Base-by-base conservation (phyloP, 75 land plant species). In the Pinus albicaulis region DNA sequence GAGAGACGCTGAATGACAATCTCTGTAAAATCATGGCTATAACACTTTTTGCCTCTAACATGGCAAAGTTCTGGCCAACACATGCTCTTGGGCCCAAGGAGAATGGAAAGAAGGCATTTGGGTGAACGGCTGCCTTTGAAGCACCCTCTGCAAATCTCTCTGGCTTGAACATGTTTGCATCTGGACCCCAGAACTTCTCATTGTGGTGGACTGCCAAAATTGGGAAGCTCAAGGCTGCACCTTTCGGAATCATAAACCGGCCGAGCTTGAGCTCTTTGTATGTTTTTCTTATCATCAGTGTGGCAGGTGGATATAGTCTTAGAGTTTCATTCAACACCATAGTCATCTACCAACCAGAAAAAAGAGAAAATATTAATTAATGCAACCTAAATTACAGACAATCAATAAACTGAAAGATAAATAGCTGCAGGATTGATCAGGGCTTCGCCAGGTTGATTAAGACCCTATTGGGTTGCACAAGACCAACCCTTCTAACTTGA, bases 111-210 rank as follows among this genome's bases (percentile, higher is more conserved):
- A 86, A 92, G 1, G 83, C 86, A 17, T 24, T 12, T 5, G 74
- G 75, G 41, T 83, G 75, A 22, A 55, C 68, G 10, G 89, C 53
- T 5, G 87, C 89, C 34, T 82, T 73, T 11, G 76, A 65, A 26
- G 89, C 76, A 8, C 91, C 95, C 68, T 91, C 81, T 20, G 89
- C 80, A 72, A 92, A 92, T 63, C 93, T 82, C 53, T 81, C 83
- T 24, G 91, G 93, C 34, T 72, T 80, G 76, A 87, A 87, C 26
- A 81, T 76, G 14, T 74, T 22, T 20, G 76, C 84, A 74, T 84
- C 84, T 1, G 71, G 63, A 19, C 86, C 84, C 82, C 89, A 84
- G 7, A 65, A 41, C 23, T 79, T 71, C 26, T 66, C 72, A 59
- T 71, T 77, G 59, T 82, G 84, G 12, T 87, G 81, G 20, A 84